Conservation (phyloP, 306 rosid genomes). For the Pyrus communis region DNA sequence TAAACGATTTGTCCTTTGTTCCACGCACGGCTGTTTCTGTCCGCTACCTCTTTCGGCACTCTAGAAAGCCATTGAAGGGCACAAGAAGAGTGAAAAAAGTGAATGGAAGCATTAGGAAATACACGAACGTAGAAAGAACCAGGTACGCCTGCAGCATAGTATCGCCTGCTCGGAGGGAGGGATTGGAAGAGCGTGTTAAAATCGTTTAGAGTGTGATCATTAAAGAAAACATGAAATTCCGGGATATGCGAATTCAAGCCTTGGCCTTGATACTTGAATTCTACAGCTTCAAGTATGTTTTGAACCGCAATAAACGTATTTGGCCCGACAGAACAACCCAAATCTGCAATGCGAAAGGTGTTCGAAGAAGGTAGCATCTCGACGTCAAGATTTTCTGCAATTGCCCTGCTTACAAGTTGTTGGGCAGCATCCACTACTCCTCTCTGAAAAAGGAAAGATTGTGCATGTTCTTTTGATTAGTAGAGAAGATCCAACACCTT, state of each 20-base stretch:
- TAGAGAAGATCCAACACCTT: no score
- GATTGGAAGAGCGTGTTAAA: conserved; percentile 33
- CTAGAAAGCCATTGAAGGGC: background rate
- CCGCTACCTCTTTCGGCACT: conserved; percentile 12
- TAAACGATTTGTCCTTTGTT: conserved; percentile 7
- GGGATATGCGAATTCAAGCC: background rate
- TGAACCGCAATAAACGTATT: conserved; percentile 24
- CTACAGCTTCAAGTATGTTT: conserved; percentile 20
- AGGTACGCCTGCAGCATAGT: background rate
- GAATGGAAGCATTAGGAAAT: background rate
- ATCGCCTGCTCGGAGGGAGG: conserved; percentile 4
- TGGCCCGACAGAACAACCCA: conserved; percentile 34
- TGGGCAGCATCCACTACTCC: background rate
- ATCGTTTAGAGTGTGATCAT: conserved; percentile 20
- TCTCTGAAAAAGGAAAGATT: background rate
- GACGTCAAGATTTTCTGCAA: conserved; percentile 19
- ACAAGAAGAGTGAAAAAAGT: background rate
- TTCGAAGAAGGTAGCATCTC: background rate
- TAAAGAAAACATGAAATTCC: conserved; percentile 28
- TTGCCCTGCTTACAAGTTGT: background rate
- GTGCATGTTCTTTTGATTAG: background rate
- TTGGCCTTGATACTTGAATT: background rate
- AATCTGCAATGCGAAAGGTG: conserved; percentile 22
- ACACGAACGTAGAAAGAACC: background rate
- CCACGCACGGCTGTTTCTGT: conserved; percentile 14